Evolutionary conservation across 345 rosid genomes (phyloP).

Genomic region (Dimocarpus longan): DNA sequence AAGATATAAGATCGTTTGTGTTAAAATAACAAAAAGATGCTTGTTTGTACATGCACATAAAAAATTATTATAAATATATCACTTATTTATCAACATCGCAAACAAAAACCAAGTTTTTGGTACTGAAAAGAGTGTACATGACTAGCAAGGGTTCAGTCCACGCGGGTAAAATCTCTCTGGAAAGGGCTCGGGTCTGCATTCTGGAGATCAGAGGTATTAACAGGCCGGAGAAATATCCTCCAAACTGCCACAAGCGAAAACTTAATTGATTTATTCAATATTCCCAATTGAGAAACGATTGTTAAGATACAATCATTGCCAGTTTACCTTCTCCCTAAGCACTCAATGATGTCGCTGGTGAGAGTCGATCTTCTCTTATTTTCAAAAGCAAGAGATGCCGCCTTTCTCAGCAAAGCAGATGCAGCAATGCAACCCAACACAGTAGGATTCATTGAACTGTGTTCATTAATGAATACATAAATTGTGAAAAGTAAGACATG

Average conservation of each 20-base stretch:
- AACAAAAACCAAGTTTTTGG: neutral
- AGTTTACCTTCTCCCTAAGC: slow-evolving; percentile 71
- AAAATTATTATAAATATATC: neutral
- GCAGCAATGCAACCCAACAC: slow-evolving; percentile 91
- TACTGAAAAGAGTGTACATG: neutral
- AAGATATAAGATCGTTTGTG: neutral
- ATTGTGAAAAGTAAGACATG: neutral
- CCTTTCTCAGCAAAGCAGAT: slow-evolving; percentile 83
- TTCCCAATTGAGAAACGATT: neutral
- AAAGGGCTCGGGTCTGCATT: neutral
- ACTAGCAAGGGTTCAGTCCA: neutral
- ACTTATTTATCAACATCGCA: neutral
- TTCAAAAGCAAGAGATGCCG: slow-evolving; percentile 74
- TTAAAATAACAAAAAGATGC: neutral
- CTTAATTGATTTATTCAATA: neutral
- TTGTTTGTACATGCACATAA: neutral
- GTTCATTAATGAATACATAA: neutral
- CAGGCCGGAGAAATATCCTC: slow-evolving; percentile 66
- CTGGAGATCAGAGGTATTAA: slow-evolving; percentile 16
- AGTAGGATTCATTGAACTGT: slow-evolving; percentile 58
- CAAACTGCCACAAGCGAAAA: slow-evolving; percentile 45
- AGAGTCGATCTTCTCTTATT: slow-evolving; percentile 79
- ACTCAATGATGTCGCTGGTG: slow-evolving; percentile 74
- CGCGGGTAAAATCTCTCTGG: neutral
- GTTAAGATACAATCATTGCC: neutral